Base-by-base conservation (phyloP, 31 red algal species). In the Odonthalia washingtoniensis region DNA sequence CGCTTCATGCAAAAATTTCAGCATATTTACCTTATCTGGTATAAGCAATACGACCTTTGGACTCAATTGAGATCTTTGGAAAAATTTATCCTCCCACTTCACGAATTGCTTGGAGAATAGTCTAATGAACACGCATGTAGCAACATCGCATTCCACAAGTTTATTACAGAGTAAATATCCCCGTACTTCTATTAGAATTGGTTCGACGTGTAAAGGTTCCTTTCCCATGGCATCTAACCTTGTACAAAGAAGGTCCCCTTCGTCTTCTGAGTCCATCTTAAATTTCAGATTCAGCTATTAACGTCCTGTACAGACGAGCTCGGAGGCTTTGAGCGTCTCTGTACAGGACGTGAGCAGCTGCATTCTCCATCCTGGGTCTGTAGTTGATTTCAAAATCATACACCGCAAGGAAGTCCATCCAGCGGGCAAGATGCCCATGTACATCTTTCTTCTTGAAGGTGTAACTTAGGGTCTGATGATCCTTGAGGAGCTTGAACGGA, bases 381-480 rank as follows among this genome's bases (percentile, higher is more conserved):
- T 0, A 75, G 31, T 33, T 26, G 28, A 75, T 42, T 36, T 75
- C 72, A 17, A 75, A 75, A 18, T 75, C 0, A 36, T 75, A 38
- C 36, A 38, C 72, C 36, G 5, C 72, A 5, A 75, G 72, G 40
- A 75, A 75, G 5, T 0, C 41, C 0, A 75, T 75, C 72, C 6
- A 75, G n/a, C 72, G 72, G 36, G 72, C 5, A 0, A 75, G 41
- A 32, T 75, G 35, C 30, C 36, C 72, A 17, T 35, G 72, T 18
- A 40, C 40, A 0, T 1, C 16, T 41, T 75, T 33, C 0, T 75
- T 75, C 40, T 75, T 75, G 30, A 75, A 75, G 36, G n/a, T 36
- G 72, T 75, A 33, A 36, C 72, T 27, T 27, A 32, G 17, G 6
- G 0, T 36, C 0, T 0, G 72, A 75, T 75, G 72, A 40, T 75